These are phyloP conservation scores for Pezicula neosporulosa DNA, from an alignment of 2,329 filamentous ascomycete species.

Conservation along the genomic window DNA sequence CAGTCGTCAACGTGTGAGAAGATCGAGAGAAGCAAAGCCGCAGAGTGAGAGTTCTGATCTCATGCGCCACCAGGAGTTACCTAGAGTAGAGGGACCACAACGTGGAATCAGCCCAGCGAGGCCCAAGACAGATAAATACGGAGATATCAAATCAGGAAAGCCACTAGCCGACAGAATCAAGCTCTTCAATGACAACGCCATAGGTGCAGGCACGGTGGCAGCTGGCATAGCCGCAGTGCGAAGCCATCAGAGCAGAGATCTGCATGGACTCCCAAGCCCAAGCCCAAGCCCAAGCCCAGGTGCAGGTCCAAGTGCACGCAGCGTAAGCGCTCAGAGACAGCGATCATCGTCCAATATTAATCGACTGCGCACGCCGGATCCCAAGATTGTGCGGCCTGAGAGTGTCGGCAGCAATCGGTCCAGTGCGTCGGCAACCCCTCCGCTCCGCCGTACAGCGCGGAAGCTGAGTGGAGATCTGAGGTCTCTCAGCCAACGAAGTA, in stretches of 20 bases:
- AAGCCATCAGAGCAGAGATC: conserved; percentile 23
- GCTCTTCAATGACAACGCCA: conserved; percentile 12
- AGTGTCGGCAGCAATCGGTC: conserved; percentile 54
- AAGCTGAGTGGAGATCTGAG: conserved; percentile 74
- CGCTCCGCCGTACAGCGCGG: conserved; percentile 66
- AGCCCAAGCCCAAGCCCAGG: too few relatives aligned
- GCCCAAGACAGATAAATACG: conserved; percentile 22
- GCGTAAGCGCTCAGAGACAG: conserved; percentile 22
- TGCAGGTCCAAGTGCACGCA: too few relatives aligned
- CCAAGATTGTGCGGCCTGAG: conserved; percentile 53
- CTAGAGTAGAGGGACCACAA: conserved; percentile 2
- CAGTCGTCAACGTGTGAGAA: conserved; percentile 27
- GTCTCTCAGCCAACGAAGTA: conserved; percentile 56
- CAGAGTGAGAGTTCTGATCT: conserved; percentile 4
- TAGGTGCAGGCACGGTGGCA: conserved; percentile 20
- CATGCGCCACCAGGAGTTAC: background rate
- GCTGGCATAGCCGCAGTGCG: conserved; percentile 25
- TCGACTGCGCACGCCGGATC: conserved; percentile 27
- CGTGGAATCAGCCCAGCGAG: conserved; percentile 1
- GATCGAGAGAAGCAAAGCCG: conserved; percentile 2
- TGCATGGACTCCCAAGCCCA: conserved; percentile 11
- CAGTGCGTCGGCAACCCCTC: conserved; percentile 52
- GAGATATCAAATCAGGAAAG: conserved; percentile 19
- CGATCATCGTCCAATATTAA: conserved; percentile 26
- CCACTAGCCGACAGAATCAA: conserved; percentile 21